Evolutionary conservation across 1,284 basidiomycete genomes (phyloP).

Genomic region (Ustilago shanxiensis): DNA sequence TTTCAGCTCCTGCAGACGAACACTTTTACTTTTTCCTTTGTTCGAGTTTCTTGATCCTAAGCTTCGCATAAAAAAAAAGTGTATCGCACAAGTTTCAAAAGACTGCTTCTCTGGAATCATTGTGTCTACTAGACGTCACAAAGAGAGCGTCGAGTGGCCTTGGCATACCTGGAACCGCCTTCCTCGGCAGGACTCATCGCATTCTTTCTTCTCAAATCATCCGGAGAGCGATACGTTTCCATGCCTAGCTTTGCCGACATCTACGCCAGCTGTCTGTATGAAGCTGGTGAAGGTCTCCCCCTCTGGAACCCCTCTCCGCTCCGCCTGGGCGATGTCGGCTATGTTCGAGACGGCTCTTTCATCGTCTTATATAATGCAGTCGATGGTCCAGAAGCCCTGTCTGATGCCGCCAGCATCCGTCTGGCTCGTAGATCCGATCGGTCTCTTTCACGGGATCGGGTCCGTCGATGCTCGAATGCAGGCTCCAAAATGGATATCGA

Average conservation of each 20-base stretch:
- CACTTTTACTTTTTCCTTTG: not conserved
- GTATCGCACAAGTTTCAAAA: not conserved
- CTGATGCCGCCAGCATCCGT: slow-evolving; percentile 45
- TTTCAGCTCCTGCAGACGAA: not conserved
- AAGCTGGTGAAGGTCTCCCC: slow-evolving; percentile 53
- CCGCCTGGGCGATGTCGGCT: slow-evolving; percentile 54
- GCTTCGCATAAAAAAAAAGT: not conserved
- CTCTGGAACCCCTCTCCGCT: slow-evolving; percentile 60
- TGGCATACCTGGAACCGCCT: not conserved
- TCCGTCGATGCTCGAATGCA: slow-evolving; percentile 14
- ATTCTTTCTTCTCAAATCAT: not conserved
- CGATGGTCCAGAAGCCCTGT: slow-evolving; percentile 40
- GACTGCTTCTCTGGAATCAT: not conserved
- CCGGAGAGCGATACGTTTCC: not conserved
- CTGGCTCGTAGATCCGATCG: slow-evolving; percentile 37
- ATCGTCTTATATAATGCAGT: slow-evolving; percentile 56
- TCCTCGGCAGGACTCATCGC: not conserved
- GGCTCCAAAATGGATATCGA: slow-evolving; percentile 23
- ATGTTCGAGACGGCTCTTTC: slow-evolving; percentile 59
- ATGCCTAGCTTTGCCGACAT: slow-evolving; percentile 55
- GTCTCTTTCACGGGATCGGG: slow-evolving; percentile 29
- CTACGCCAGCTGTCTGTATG: slow-evolving; percentile 53
- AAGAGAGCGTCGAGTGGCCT: not conserved
- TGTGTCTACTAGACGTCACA: not conserved
- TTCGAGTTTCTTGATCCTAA: too few species aligned